Conservation (phyloP, 768 basidiomycete genomes). For the Tricholoma hemisulphureum region DNA sequence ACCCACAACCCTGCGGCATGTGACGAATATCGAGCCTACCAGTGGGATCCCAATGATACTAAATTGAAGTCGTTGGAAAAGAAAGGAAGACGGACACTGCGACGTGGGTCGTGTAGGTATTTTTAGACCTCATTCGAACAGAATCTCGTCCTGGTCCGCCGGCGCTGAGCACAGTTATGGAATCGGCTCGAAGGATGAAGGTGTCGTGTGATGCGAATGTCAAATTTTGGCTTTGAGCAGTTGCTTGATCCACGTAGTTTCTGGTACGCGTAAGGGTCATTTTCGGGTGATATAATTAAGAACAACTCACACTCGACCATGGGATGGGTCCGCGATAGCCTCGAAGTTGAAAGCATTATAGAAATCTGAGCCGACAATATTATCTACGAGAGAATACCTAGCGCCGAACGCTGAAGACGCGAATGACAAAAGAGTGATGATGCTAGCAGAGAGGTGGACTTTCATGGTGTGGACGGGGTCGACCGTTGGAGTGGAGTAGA, state of each 20-base stretch:
- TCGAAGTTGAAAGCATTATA: slow-evolving; percentile 48
- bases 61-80: background rate
- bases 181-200: slow-evolving; percentile 55
- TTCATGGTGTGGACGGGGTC: background rate
- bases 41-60: background rate
- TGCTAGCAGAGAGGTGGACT: background rate
- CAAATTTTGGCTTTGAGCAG: slow-evolving; percentile 47
- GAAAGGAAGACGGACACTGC: slow-evolving; percentile 39
- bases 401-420: slow-evolving; percentile 21
- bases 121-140: slow-evolving; percentile 51
- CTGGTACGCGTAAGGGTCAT: slow-evolving; percentile 20
- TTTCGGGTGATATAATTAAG: background rate
- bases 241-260: slow-evolving; percentile 37
- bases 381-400: slow-evolving; percentile 40
- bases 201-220: slow-evolving; percentile 49
- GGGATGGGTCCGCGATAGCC: slow-evolving; percentile 53
- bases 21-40: slow-evolving; percentile 43
- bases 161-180: slow-evolving; percentile 42
- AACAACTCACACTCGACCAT: slow-evolving; percentile 56
- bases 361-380: slow-evolving; percentile 44
- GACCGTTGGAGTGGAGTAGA: background rate
- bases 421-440: slow-evolving; percentile 1
- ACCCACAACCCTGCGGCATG: slow-evolving; percentile 58
- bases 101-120: slow-evolving; percentile 50
- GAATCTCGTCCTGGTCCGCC: slow-evolving; percentile 52